phyloP scores from a whole-genome alignment of 1,284 basidiomycete genomes.

The Sanghuangporus weigelae region DNA sequence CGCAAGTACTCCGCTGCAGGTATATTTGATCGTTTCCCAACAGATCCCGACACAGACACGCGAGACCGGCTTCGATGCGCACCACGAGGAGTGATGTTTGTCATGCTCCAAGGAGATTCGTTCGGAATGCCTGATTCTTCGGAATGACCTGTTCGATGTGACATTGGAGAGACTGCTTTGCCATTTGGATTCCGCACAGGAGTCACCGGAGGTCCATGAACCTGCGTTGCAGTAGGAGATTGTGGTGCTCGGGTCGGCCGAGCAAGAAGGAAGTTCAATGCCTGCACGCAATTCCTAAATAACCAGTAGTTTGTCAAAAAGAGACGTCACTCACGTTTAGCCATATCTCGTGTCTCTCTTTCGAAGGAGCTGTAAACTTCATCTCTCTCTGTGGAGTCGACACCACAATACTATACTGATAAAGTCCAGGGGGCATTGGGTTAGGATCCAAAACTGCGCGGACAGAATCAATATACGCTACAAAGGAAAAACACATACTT shows the following conservation, averaged over 20 bases:
- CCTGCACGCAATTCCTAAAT: conserved; percentile 38
- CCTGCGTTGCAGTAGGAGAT: conserved; percentile 33
- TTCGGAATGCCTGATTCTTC: conserved; percentile 40
- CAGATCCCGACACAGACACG: conserved; percentile 62
- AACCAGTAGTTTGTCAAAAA: conserved; percentile 17
- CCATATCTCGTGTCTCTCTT: conserved; percentile 97
- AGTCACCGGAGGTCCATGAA: conserved; percentile 36
- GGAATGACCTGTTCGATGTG: conserved; percentile 62
- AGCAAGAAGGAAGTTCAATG: conserved; percentile 77
- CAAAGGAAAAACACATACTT: conserved; percentile 10
- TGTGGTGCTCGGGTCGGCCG: conserved; percentile 50
- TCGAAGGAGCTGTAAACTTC: conserved; percentile 93
- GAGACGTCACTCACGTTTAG: conserved; percentile 55
- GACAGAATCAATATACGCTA: conserved; percentile 95
- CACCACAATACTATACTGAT: conserved; percentile 90
- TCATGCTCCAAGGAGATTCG: conserved; percentile 57
- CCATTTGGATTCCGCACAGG: conserved; percentile 50
- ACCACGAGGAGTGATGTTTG: conserved; percentile 70
- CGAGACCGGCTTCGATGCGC: conserved; percentile 61
- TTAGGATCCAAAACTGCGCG: conserved; percentile 89
- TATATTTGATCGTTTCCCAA: conserved; percentile 82
- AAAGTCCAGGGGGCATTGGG: conserved; percentile 87
- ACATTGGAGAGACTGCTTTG: conserved; percentile 57
- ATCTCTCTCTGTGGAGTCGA: conserved; percentile 93
- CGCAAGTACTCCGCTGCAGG: conserved; percentile 85